Conservation (phyloP, 345 rosid species). For the Moringa oleifera region DNA sequence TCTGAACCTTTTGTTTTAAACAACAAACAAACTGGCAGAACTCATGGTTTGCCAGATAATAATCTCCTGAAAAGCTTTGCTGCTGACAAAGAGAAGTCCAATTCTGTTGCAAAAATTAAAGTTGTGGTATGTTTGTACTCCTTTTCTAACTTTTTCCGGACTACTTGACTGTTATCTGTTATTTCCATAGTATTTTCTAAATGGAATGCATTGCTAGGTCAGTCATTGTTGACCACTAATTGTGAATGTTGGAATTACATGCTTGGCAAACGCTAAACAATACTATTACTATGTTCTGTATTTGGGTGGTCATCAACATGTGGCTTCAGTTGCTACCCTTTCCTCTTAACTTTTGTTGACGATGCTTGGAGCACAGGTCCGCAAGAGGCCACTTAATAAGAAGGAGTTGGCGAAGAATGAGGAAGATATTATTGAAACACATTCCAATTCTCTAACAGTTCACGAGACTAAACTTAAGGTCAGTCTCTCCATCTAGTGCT, state of each 20-base stretch:
- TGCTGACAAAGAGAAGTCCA: slow-evolving; percentile 73
- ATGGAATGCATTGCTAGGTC: not conserved
- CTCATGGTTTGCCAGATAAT: slow-evolving; percentile 60
- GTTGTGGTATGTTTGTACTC: slow-evolving; percentile 69
- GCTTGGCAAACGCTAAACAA: slow-evolving; percentile 5
- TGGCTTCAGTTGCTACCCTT: not conserved
- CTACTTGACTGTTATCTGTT: not conserved
- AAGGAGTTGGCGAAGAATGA: slow-evolving; percentile 90
- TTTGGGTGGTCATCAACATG: not conserved
- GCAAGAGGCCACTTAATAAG: slow-evolving; percentile 95
- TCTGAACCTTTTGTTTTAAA: slow-evolving; percentile 51
- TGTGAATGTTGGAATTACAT: slow-evolving; percentile 5
- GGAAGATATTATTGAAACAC: slow-evolving; percentile 87
- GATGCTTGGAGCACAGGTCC: slow-evolving; percentile 54
- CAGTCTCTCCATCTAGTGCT: slow-evolving; percentile 20
- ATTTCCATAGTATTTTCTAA: not conserved
- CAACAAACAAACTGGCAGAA: slow-evolving; percentile 63
- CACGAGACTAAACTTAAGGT: slow-evolving; percentile 98
- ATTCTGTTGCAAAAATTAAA: slow-evolving; percentile 96
- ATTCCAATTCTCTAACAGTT: slow-evolving; percentile 67
- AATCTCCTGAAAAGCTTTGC: slow-evolving; percentile 62
- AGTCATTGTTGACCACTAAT: slow-evolving; percentile 1
- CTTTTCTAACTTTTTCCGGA: not conserved
- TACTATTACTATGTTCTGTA: not conserved
- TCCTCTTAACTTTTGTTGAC: slow-evolving; percentile 1